phyloP scores from a whole-genome alignment of 2,329 filamentous ascomycete species.

The Neopestalotiopsis sp. region DNA sequence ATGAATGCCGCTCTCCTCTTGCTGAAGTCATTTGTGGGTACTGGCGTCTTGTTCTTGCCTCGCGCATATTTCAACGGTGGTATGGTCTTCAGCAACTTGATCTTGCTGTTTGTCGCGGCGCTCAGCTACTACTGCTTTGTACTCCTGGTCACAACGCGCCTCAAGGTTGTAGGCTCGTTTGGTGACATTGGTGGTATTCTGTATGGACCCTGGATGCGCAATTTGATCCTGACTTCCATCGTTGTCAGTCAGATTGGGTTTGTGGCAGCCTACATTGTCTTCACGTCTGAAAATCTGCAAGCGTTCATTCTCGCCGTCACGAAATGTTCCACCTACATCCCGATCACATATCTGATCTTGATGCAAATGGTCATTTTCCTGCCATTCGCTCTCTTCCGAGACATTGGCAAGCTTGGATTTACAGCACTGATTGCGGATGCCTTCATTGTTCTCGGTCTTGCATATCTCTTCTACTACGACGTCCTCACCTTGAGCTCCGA shows the following conservation, averaged over 20 bases:
- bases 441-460: conserved; percentile 90
- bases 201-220: conserved; percentile 90
- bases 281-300: conserved; percentile 93
- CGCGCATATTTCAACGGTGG: conserved; percentile 94
- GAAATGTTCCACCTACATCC: conserved; percentile 83
- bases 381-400: conserved; percentile 89
- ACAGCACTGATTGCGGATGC: conserved; percentile 92
- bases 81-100: conserved; percentile 94
- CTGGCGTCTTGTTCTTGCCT: conserved; percentile 90
- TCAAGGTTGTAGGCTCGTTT: conserved; percentile 91
- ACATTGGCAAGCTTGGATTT: conserved; percentile 96
- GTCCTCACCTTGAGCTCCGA: conserved; percentile 79
- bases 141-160: conserved; percentile 83
- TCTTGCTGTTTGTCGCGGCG: conserved; percentile 83
- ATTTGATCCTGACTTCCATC: conserved; percentile 86
- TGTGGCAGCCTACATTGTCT: conserved; percentile 94
- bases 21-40: conserved; percentile 97
- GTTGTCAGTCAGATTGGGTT: conserved; percentile 96
- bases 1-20: conserved; percentile 83
- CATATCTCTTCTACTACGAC: conserved; percentile 97
- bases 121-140: conserved; percentile 99
- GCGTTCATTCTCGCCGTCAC: conserved; percentile 93
- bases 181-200: conserved; percentile 94
- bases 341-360: conserved; percentile 88
- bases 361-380: conserved; percentile 96